phyloP scores from a whole-genome alignment of 768 basidiomycete genomes.

The Pisolithus sp. region DNA sequence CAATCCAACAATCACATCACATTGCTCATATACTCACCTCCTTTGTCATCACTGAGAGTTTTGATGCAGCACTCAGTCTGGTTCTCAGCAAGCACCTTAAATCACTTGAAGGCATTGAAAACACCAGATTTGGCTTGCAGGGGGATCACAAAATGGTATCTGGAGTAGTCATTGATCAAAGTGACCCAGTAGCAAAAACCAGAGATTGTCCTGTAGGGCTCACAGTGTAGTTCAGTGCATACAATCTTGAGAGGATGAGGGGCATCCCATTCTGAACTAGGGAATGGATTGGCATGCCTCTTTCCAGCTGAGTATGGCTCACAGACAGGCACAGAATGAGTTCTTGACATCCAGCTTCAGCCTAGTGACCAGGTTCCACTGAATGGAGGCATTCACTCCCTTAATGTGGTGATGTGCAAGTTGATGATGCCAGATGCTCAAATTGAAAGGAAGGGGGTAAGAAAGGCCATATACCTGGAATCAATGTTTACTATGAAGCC shows the following conservation, averaged over 20 bases:
- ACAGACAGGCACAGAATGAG: constrained; percentile 19
- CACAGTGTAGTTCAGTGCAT: constrained; percentile 17
- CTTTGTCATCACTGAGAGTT: constrained; percentile 17
- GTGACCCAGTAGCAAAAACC: constrained; percentile 7
- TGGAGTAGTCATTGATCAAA: constrained; percentile 4
- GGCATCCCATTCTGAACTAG: constrained; percentile 6
- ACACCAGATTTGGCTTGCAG: constrained; percentile 17
- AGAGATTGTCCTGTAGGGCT: constrained; percentile 1
- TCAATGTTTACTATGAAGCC: constrained; percentile 7
- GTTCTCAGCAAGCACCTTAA: constrained; percentile 26
- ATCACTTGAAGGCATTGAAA: constrained; percentile 21
- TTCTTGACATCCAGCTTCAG: constrained; percentile 4
- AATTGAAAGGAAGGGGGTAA: not conserved
- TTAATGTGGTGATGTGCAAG: constrained; percentile 14
- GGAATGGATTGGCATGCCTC: constrained; percentile 16
- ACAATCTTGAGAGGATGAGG: constrained; percentile 10
- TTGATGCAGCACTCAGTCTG: constrained; percentile 12
- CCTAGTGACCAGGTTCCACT: constrained; percentile 11
- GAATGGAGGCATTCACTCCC: constrained; percentile 2
- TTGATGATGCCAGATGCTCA: constrained; percentile 17
- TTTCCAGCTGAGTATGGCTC: constrained; percentile 16
- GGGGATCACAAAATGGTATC: constrained; percentile 14
- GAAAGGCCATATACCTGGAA: not conserved
- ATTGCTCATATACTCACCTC: constrained; percentile 22
- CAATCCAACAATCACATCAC: too few relatives aligned